phyloP scores from a whole-genome alignment of 2,329 filamentous ascomycete genomes.

The Arthrocladium fulminans region DNA sequence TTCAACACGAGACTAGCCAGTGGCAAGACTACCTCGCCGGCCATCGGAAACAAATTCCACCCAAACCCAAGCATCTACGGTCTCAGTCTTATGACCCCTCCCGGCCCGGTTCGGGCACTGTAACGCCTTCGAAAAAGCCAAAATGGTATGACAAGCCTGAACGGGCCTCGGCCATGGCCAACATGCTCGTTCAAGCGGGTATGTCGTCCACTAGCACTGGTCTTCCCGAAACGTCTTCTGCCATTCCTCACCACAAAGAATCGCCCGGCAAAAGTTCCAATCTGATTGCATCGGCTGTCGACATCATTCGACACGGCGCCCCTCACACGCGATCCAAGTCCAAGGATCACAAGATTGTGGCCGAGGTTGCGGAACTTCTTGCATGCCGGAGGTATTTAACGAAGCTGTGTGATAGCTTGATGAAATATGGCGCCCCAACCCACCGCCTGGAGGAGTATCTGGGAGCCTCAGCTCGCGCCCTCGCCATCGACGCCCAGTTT shows the following conservation, averaged over 20 bases:
- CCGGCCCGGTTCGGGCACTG: conserved; percentile 11
- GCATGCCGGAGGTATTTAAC: conserved; percentile 9
- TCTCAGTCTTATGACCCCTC: conserved; percentile 11
- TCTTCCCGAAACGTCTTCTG: conserved; percentile 5
- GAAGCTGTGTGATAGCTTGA: conserved; percentile 11
- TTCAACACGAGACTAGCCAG: conserved; percentile 8
- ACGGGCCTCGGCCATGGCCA: conserved; percentile 10
- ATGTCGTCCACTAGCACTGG: conserved; percentile 11
- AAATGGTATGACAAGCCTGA: conserved; percentile 23
- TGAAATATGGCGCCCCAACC: conserved; percentile 12
- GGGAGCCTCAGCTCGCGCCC: conserved; percentile 2
- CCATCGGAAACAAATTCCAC: neutral
- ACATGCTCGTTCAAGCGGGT: conserved; percentile 14
- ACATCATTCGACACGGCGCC: conserved; percentile 12
- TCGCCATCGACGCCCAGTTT: conserved; percentile 11
- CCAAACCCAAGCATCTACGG: conserved; percentile 7
- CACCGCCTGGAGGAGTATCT: conserved; percentile 13
- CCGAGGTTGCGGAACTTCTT: conserved; percentile 10
- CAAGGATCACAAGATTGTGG: conserved; percentile 1
- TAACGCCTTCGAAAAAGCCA: conserved; percentile 19
- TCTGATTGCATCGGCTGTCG: conserved; percentile 18
- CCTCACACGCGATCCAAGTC: neutral
- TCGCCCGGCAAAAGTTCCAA: conserved; percentile 10
- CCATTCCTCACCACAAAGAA: conserved; percentile 10
- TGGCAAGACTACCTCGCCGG: neutral